Percentiles rank a stretch among this genome's conserved stretches.
Evolutionary conservation across 75 land plant genomes (phyloP).

Genomic region (Sequoiadendron giganteum): DNA sequence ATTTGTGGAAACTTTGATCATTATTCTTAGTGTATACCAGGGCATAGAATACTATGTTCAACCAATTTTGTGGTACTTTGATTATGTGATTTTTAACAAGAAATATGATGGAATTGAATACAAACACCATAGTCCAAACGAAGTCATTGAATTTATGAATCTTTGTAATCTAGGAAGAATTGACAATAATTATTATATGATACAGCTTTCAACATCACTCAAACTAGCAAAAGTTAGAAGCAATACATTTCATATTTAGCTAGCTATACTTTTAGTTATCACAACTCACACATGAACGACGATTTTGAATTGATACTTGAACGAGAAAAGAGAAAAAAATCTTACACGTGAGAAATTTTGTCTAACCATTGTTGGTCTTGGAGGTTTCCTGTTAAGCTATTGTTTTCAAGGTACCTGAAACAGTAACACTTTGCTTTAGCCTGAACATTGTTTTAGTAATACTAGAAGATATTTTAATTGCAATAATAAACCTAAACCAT

Average conservation of each 20-base stretch:
- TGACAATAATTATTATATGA: background rate
- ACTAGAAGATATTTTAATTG: background rate
- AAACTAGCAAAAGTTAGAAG: background rate
- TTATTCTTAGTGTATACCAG: too few relatives aligned
- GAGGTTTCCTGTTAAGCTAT: background rate
- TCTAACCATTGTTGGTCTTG: background rate
- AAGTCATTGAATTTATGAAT: background rate
- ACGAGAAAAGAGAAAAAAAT: background rate
- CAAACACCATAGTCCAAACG: background rate
- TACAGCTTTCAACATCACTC: background rate
- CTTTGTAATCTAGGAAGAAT: background rate
- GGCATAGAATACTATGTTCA: too few relatives aligned
- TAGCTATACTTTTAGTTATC: background rate
- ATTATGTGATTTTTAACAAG: too few relatives aligned
- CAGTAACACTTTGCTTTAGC: background rate
- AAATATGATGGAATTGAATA: too few relatives aligned
- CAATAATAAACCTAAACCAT: background rate
- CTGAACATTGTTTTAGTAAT: background rate
- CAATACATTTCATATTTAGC: background rate
- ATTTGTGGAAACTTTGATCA: too few relatives aligned
- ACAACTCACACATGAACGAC: background rate
- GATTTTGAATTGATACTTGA: background rate
- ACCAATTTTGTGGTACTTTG: too few relatives aligned
- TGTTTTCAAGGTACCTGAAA: constrained; percentile 7
- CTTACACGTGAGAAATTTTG: background rate